These are phyloP conservation scores for Yarrowia galli DNA, from an alignment of 1,139 yeast species.

Conservation along the genomic window DNA sequence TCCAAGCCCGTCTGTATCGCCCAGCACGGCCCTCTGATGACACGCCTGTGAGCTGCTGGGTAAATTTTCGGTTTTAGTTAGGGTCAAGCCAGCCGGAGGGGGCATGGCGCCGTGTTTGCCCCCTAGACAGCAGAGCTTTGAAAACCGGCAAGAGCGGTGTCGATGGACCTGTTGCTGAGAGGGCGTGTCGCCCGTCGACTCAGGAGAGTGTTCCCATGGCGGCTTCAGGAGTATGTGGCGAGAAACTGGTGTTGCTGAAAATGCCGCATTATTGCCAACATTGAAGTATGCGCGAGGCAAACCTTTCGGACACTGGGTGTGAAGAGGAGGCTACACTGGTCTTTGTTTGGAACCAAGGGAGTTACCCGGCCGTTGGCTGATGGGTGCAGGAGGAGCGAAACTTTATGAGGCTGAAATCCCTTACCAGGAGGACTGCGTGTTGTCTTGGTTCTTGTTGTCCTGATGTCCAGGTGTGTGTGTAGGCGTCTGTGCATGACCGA, in stretches of 20 bases:
- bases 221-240: not conserved
- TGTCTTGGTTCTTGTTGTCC: not conserved
- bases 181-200: not conserved
- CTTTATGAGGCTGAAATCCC: too few species aligned
- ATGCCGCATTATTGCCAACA: conserved; percentile 38
- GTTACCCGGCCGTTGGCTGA: conserved; percentile 14
- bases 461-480: too few species aligned
- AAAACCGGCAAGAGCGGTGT: not conserved
- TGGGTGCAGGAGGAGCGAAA: not conserved
- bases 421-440: too few species aligned
- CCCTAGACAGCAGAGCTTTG: not conserved
- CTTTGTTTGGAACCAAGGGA: conserved; percentile 21
- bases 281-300: conserved; percentile 37
- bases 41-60: conserved; percentile 39
- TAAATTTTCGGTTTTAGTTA: conserved; percentile 37
- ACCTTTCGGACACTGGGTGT: conserved; percentile 33
- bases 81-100: conserved; percentile 37
- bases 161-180: not conserved
- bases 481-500: too few species aligned
- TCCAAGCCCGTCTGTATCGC: not conserved
- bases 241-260: conserved; percentile 7
- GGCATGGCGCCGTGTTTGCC: conserved; percentile 25
- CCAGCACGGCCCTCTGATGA: conserved; percentile 30
- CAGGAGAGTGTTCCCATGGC: not conserved
- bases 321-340: conserved; percentile 27